Base-by-base conservation (phyloP, 495 filamentous ascomycete species). In the Elasticomyces elasticus region DNA sequence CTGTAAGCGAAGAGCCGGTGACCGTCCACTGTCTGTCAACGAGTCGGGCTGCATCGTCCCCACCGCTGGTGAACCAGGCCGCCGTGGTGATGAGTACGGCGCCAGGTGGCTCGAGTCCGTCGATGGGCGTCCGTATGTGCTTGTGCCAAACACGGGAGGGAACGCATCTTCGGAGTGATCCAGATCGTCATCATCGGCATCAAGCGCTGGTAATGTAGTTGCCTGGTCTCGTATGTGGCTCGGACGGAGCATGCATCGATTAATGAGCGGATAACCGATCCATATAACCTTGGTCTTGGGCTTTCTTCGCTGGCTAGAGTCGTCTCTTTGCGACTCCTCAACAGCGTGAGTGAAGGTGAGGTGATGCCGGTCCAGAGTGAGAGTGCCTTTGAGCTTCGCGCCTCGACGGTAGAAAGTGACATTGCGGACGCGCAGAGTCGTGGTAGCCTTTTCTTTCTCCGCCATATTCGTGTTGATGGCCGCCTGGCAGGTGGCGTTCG, bases 211-310 rank as follows among this genome's bases (percentile, higher is more conserved):
- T 19, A 20, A 22, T 2, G 31, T 10, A 9, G 9, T 35, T 13
- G 47, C 15, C 4, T 41, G 25, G 19, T 28, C 45, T 43, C 24
- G 48, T n/a, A 49, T 1, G 23, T 62, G 59, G 28, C 59, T 54
- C 1, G 59, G 55, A 46, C 85, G 76, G 41, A 87, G 76, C 19
- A 77, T 80, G 64, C 86, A 89, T 58, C 79, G 79, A 10, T 80
- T 76, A 64, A 97, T 89, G 62, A 96, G 87, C 26, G 89, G 90
- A 66, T 94, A 98, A 15, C 91, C 87, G 50, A 98, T 85, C 87
- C 90, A 96, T 49, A 85, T 76, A 65, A 94, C 85, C 65, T 79
- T 82, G n/a, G 81, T 38, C 24, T 30, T 25, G 6, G 41, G 19
- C 38, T 57, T 56, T 22, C 48, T 7, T 17, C 30, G 19, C 48